phyloP scores from a whole-genome alignment of 106 monocot genomes.

The Alisma plantagoaquatica region DNA sequence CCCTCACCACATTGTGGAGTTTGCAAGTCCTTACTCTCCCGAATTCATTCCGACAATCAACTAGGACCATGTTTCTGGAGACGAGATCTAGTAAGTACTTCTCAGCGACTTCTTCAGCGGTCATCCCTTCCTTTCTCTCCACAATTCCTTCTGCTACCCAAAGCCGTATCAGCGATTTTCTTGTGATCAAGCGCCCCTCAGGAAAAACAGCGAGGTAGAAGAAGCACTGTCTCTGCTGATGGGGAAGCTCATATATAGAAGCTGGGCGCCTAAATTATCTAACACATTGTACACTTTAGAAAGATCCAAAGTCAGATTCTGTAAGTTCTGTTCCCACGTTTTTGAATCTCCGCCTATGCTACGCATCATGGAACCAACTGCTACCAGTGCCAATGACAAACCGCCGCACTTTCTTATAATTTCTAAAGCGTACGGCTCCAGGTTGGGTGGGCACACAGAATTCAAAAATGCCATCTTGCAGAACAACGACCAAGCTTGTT shows the following conservation, averaged over 20 bases:
- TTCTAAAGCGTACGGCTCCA: neutral
- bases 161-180: slow-evolving; percentile 13
- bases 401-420: neutral
- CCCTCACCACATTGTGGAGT: slow-evolving; percentile 17
- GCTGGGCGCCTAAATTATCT: neutral
- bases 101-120: slow-evolving; percentile 25
- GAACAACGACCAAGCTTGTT: neutral
- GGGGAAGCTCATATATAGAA: neutral
- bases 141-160: slow-evolving; percentile 32
- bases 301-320: neutral
- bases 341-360: neutral
- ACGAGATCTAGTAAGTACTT: slow-evolving; percentile 19
- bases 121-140: neutral
- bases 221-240: slow-evolving; percentile 10
- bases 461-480: neutral
- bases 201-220: slow-evolving; percentile 31
- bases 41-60: neutral
- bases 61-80: slow-evolving; percentile 13
- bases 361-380: neutral
- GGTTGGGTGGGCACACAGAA: neutral
- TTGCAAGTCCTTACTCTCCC: slow-evolving; percentile 7
- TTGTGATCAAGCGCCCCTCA: slow-evolving; percentile 8
- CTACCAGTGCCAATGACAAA: neutral
- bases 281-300: neutral
- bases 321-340: no score